Evolutionary conservation across 768 basidiomycete species (phyloP).

Genomic region (Calvatia gigantea): DNA sequence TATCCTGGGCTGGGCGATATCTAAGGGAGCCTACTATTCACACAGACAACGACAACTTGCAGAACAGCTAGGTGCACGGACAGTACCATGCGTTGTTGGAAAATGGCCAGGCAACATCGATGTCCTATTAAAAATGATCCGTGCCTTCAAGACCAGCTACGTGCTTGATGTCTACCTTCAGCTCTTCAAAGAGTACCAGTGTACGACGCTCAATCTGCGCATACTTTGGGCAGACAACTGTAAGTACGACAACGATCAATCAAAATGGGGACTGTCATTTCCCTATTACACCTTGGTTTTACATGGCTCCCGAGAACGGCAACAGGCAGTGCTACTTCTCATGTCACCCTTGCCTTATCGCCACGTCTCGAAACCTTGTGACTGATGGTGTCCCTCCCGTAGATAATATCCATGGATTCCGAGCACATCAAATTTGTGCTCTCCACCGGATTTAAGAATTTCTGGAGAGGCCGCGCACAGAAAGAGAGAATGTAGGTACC

Average conservation of each 20-base stretch:
- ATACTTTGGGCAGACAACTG: conserved; percentile 70
- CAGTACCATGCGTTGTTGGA: conserved; percentile 56
- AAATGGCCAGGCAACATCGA: conserved; percentile 82
- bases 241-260: conserved; percentile 28
- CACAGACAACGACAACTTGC: conserved; percentile 41
- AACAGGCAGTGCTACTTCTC: neutral
- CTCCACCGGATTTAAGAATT: conserved; percentile 61
- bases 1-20: conserved; percentile 36
- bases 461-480: conserved; percentile 63
- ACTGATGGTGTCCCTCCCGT: conserved; percentile 13
- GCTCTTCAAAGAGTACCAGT: conserved; percentile 66
- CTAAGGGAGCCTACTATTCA: conserved; percentile 30
- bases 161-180: conserved; percentile 60
- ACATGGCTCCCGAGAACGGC: conserved; percentile 1
- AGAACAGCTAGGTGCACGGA: conserved; percentile 42
- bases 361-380: conserved; percentile 1
- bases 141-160: conserved; percentile 56
- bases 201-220: conserved; percentile 65
- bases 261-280: neutral
- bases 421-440: conserved; percentile 63
- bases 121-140: conserved; percentile 52
- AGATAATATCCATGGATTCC: conserved; percentile 77
- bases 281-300: conserved; percentile 1
- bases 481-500: conserved; percentile 60
- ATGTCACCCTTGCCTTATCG: conserved; percentile 8